A percentile compares a stretch with the other conserved stretches of the same genome.
These are phyloP conservation scores for Wallacemonas collosoma DNA, from an alignment of 208 protist species.

Conservation along the genomic window DNA sequence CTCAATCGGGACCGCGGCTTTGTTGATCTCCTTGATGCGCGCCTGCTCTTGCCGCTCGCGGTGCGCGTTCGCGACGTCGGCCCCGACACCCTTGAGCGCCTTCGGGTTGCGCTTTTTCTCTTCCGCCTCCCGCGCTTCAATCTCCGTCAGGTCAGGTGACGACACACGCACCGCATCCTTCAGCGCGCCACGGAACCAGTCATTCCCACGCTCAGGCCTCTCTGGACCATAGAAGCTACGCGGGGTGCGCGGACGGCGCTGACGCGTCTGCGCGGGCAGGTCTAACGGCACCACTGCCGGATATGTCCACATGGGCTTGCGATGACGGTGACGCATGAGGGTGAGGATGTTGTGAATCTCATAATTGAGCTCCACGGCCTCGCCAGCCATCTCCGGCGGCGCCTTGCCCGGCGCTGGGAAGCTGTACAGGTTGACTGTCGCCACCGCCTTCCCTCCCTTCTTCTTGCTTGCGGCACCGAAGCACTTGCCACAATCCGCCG, in stretches of 20 bases:
- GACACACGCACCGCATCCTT: slow-evolving; percentile 34
- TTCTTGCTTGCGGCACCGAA: slow-evolving; percentile 4
- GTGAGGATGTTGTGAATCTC: slow-evolving; percentile 60
- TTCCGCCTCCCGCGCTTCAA: slow-evolving; percentile 47
- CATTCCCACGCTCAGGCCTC: slow-evolving; percentile 31
- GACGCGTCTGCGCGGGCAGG: slow-evolving; percentile 31
- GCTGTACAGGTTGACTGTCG: slow-evolving; percentile 13
- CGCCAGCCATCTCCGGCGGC: slow-evolving; percentile 48
- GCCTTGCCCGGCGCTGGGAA: slow-evolving; percentile 3
- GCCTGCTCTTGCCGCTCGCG: slow-evolving; percentile 1
- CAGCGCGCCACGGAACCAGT: slow-evolving; percentile 58
- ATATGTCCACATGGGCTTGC: slow-evolving; percentile 41
- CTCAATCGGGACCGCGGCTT: slow-evolving; percentile 10
- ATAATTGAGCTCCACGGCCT: slow-evolving; percentile 52
- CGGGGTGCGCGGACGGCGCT: slow-evolving; percentile 59
- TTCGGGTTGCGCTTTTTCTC: slow-evolving; percentile 41
- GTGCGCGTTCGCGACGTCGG: slow-evolving; percentile 7
- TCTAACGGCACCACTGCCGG: slow-evolving; percentile 44
- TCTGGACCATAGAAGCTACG: slow-evolving; percentile 69
- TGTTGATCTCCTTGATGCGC: slow-evolving; percentile 4
- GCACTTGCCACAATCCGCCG: slow-evolving; percentile 16
- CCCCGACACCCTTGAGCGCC: slow-evolving; percentile 11
- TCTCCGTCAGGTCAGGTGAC: slow-evolving; percentile 49
- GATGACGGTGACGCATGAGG: slow-evolving; percentile 46
- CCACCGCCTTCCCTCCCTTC: not conserved